Evolutionary conservation across 2,329 filamentous ascomycete species (phyloP).

Genomic region (Pseudogymnoascus pannorum): DNA sequence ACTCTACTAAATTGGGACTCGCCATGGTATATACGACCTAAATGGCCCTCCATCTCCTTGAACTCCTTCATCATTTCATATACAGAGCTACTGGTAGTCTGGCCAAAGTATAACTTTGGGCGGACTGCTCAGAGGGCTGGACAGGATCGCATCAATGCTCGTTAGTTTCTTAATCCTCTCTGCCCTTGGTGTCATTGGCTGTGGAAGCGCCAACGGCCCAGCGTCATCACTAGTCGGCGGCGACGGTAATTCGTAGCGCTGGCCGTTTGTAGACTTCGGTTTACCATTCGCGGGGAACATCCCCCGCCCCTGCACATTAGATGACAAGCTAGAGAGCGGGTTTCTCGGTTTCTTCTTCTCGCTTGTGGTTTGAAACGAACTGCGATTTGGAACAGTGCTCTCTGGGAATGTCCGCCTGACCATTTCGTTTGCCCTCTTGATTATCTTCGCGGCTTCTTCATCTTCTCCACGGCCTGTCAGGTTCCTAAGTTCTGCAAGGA

Average conservation of each 20-base stretch:
- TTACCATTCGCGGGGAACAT: neutral
- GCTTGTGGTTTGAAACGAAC: neutral
- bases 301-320: neutral
- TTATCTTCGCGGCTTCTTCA: neutral
- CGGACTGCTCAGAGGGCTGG: slow-evolving; percentile 1
- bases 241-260: slow-evolving; percentile 12
- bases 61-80: slow-evolving; percentile 5
- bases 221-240: slow-evolving; percentile 15
- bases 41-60: neutral
- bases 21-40: neutral
- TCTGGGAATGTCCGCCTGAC: no score
- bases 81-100: neutral
- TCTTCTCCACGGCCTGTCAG: slow-evolving; percentile 1
- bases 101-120: neutral
- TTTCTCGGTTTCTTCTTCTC: neutral
- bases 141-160: slow-evolving; percentile 21
- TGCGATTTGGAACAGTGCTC: neutral
- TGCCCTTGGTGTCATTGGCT: slow-evolving; percentile 16
- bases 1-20: neutral
- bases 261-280: neutral
- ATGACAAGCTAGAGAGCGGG: neutral
- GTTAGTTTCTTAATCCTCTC: slow-evolving; percentile 22
- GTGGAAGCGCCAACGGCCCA: neutral
- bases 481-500: neutral
- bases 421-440: neutral